Evolutionary conservation across 371 early-diverging fungal species (phyloP).

Genomic region (Amoeboradix gromovi): DNA sequence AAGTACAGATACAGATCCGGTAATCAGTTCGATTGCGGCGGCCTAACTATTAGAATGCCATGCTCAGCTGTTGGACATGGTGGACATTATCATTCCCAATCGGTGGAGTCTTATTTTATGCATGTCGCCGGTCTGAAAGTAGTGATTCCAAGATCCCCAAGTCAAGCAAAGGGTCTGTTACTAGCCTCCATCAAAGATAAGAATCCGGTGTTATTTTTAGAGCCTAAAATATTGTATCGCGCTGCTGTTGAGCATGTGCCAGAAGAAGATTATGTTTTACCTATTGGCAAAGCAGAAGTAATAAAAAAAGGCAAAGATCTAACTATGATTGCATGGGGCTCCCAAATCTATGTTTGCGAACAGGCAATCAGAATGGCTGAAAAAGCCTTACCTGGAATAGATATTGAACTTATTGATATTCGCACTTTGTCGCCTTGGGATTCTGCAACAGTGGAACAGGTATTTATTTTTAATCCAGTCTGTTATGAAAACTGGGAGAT

Average conservation of each 20-base stretch:
- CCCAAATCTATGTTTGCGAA: conserved; percentile 73
- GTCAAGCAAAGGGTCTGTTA: conserved; percentile 83
- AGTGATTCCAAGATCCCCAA: conserved; percentile 70
- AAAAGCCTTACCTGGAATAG: conserved; percentile 53
- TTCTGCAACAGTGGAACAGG: conserved; percentile 52
- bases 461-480: conserved; percentile 17
- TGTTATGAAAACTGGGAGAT: conserved; percentile 77
- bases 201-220: conserved; percentile 82
- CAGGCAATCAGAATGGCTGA: conserved; percentile 62
- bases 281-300: conserved; percentile 75
- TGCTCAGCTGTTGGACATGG: conserved; percentile 90
- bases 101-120: conserved; percentile 79
- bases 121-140: conserved; percentile 84
- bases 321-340: conserved; percentile 74
- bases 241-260: conserved; percentile 91
- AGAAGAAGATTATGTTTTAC: conserved; percentile 60
- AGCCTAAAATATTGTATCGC: conserved; percentile 86
- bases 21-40: conserved; percentile 60
- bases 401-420: conserved; percentile 75
- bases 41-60: conserved; percentile 69
- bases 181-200: conserved; percentile 66
- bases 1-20: conserved; percentile 89
- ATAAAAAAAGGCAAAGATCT: conserved; percentile 46
- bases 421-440: conserved; percentile 79
- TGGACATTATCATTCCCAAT: conserved; percentile 81